Evolutionary conservation across 2,329 filamentous ascomycete genomes (phyloP).

Genomic region (Lecanosticta acicola): DNA sequence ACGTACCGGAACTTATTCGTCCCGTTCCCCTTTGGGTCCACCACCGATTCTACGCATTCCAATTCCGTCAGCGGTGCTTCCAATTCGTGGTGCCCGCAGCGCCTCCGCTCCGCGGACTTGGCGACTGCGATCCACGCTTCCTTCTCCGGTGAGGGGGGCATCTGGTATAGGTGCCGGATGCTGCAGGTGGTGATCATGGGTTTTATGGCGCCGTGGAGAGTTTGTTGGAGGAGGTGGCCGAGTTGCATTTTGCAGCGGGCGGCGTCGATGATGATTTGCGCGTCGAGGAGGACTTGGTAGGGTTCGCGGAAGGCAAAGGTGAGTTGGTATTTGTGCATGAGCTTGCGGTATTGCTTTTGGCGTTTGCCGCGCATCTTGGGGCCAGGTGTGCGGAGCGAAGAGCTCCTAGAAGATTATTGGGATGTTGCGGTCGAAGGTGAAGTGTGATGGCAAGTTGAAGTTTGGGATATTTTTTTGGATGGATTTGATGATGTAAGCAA

Average conservation of each 20-base stretch:
- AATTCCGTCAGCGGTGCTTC: slow-evolving; percentile 63
- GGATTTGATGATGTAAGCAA: not conserved
- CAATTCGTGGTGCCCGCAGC: slow-evolving; percentile 73
- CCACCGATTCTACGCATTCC: slow-evolving; percentile 67
- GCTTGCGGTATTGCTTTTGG: slow-evolving; percentile 73
- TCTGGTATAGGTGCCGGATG: slow-evolving; percentile 69
- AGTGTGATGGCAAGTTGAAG: not conserved
- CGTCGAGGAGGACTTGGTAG: slow-evolving; percentile 87
- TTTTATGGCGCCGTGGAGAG: slow-evolving; percentile 81
- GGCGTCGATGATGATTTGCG: slow-evolving; percentile 75
- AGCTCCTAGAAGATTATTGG: slow-evolving; percentile 15
- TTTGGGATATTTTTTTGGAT: not conserved
- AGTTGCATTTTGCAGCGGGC: slow-evolving; percentile 85
- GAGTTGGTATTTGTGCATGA: slow-evolving; percentile 86
- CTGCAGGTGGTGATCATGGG: slow-evolving; percentile 79
- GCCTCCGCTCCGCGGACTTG: slow-evolving; percentile 67
- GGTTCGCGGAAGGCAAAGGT: slow-evolving; percentile 88
- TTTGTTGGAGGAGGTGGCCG: slow-evolving; percentile 67
- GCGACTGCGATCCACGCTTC: slow-evolving; percentile 64
- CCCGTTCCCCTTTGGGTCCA: slow-evolving; percentile 68
- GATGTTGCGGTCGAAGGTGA: slow-evolving; percentile 4
- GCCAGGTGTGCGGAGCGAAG: not conserved
- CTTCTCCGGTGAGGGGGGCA: slow-evolving; percentile 33
- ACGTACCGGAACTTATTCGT: slow-evolving; percentile 76
- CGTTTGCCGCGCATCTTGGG: slow-evolving; percentile 63